These are phyloP conservation scores for Caryocar brasiliense DNA, from an alignment of 441 rosid species.

Conservation along the genomic window DNA sequence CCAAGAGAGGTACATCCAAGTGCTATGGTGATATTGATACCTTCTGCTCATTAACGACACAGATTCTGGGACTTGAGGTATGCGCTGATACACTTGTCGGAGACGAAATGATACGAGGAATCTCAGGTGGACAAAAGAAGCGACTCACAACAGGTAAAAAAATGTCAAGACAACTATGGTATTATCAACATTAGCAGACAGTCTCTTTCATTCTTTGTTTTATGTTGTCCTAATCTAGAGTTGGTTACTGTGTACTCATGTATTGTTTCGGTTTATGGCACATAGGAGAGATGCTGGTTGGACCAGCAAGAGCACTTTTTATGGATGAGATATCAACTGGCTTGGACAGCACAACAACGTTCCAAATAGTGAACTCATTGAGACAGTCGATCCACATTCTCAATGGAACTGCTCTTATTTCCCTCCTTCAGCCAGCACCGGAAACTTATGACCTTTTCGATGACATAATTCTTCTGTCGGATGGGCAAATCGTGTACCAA, in stretches of 20 bases:
- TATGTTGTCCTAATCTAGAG: no score
- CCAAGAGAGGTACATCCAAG: no score
- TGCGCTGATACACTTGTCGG: slow-evolving; percentile 83
- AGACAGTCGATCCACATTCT: slow-evolving; percentile 55
- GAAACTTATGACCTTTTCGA: slow-evolving; percentile 79
- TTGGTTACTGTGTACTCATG: no score
- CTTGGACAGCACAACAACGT: slow-evolving; percentile 69
- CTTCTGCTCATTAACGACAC: no score
- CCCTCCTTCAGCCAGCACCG: slow-evolving; percentile 91
- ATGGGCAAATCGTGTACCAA: slow-evolving; percentile 56
- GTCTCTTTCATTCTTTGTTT: no score
- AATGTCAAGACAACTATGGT: no score
- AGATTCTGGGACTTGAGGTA: slow-evolving; percentile 73
- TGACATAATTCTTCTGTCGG: slow-evolving; percentile 65
- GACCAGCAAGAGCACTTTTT: slow-evolving; percentile 54
- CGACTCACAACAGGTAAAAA: slow-evolving; percentile 77
- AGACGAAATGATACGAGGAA: slow-evolving; percentile 75
- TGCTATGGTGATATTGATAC: no score
- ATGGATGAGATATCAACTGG: slow-evolving; percentile 93
- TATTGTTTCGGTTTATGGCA: no score
- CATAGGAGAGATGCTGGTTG: slow-evolving; percentile 87
- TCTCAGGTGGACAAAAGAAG: slow-evolving; percentile 86
- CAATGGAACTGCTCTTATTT: slow-evolving; percentile 58
- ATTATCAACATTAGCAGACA: no score
- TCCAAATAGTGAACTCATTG: slow-evolving; percentile 55